These are phyloP conservation scores for Hericium coralloides DNA, from an alignment of 768 basidiomycete genomes.

Conservation along the genomic window DNA sequence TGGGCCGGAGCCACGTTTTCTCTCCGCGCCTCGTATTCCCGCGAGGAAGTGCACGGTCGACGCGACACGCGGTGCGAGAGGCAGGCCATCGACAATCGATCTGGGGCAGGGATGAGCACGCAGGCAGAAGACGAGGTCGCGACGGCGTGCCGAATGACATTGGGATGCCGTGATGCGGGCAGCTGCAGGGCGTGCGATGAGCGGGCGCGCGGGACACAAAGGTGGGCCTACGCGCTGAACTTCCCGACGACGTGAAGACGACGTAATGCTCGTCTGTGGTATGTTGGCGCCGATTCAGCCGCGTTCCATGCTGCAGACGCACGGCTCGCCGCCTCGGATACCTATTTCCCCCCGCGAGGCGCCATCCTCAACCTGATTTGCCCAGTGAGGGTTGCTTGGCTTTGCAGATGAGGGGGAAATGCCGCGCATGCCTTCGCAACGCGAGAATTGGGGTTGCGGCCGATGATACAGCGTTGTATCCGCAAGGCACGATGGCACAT, in stretches of 20 bases:
- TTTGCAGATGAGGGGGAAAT: no score
- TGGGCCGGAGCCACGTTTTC: no score
- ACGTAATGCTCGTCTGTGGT: slow-evolving; percentile 82
- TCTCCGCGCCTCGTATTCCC: slow-evolving; percentile 15
- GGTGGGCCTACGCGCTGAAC: slow-evolving; percentile 70
- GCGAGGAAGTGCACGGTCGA: slow-evolving; percentile 68
- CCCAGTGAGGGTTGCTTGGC: no score
- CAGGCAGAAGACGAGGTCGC: no score
- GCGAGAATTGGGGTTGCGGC: no score
- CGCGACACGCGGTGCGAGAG: slow-evolving; percentile 68
- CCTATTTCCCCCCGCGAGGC: slow-evolving; percentile 34
- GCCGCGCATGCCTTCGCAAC: no score
- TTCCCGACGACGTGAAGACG: slow-evolving; percentile 69
- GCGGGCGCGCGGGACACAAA: not conserved
- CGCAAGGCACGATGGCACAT: no score
- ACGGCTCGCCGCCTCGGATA: slow-evolving; percentile 37
- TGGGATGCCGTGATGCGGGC: slow-evolving; percentile 79
- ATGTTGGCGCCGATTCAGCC: slow-evolving; percentile 35
- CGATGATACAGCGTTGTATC: no score
- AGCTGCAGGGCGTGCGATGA: slow-evolving; percentile 25
- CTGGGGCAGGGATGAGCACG: no score
- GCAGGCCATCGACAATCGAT: no score
- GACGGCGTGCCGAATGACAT: slow-evolving; percentile 71
- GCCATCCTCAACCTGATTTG: no score
- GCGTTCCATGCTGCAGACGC: not conserved